Evolutionary conservation across 2,329 filamentous ascomycete species (phyloP).

Genomic region (Dothistroma pini): DNA sequence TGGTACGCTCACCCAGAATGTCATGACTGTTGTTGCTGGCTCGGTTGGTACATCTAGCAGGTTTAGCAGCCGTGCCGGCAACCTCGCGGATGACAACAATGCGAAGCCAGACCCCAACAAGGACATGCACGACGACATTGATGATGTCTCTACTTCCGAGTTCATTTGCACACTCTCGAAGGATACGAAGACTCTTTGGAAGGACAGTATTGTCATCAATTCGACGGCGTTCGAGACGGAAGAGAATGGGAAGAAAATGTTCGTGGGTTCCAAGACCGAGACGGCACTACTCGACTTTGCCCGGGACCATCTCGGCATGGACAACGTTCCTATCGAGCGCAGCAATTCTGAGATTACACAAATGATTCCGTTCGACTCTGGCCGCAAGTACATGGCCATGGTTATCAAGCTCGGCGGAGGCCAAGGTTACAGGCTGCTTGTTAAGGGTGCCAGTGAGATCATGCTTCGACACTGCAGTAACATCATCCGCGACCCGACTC

Average conservation of each 20-base stretch:
- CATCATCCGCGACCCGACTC: constrained; percentile 58
- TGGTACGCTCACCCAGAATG: constrained; percentile 69
- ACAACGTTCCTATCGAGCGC: constrained; percentile 57
- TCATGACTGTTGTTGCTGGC: constrained; percentile 73
- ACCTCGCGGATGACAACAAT: constrained; percentile 18
- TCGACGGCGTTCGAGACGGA: constrained; percentile 68
- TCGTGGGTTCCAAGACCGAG: constrained; percentile 75
- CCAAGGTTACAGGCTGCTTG: constrained; percentile 55
- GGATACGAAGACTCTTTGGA: constrained; percentile 54
- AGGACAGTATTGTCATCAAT: constrained; percentile 64
- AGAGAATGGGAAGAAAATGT: constrained; percentile 55
- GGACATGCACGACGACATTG: constrained; percentile 37
- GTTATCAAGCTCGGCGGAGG: constrained; percentile 53
- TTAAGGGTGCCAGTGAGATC: constrained; percentile 52
- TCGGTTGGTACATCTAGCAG: constrained; percentile 59
- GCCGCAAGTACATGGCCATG: constrained; percentile 66
- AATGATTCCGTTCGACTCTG: constrained; percentile 60
- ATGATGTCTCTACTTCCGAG: constrained; percentile 51
- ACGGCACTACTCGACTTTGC: constrained; percentile 70
- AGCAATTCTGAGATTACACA: constrained; percentile 58
- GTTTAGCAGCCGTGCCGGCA: constrained; percentile 47
- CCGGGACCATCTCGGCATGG: constrained; percentile 62
- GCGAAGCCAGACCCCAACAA: constrained; percentile 24
- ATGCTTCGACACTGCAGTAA: constrained; percentile 46
- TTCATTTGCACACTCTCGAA: constrained; percentile 52